Conservation (phyloP, 2,329 filamentous ascomycete genomes). For the Xylariaceae sp. region DNA sequence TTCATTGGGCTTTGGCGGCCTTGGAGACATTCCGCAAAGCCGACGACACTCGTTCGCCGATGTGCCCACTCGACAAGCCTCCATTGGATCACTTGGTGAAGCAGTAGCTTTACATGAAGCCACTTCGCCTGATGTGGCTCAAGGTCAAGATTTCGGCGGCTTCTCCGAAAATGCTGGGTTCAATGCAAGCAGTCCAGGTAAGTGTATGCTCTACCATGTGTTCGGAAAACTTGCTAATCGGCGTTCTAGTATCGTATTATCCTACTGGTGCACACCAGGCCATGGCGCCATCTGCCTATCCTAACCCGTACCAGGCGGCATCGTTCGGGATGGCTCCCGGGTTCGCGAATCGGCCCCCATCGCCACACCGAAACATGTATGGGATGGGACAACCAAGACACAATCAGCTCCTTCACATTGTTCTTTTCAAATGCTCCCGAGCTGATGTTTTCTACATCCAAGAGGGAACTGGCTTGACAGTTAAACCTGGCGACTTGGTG, state of each 20-base stretch:
- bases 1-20: slow-evolving; percentile 60
- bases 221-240: slow-evolving; percentile 21
- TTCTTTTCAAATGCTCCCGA: slow-evolving; percentile 93
- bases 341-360: slow-evolving; percentile 50
- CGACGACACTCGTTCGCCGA: slow-evolving; percentile 77
- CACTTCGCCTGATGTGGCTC: slow-evolving; percentile 40
- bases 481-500: slow-evolving; percentile 88
- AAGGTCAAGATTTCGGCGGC: slow-evolving; percentile 40
- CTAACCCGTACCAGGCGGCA: slow-evolving; percentile 40
- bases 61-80: slow-evolving; percentile 60
- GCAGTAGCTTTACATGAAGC: slow-evolving; percentile 44
- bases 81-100: slow-evolving; percentile 58
- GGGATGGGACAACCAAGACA: slow-evolving; percentile 57
- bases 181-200: slow-evolving; percentile 38
- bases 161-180: slow-evolving; percentile 39
- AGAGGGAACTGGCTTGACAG: slow-evolving; percentile 85
- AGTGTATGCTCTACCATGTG: slow-evolving; percentile 19
- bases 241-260: slow-evolving; percentile 36
- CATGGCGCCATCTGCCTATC: slow-evolving; percentile 35
- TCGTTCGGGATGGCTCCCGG: slow-evolving; percentile 43
- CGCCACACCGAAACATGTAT: slow-evolving; percentile 60
- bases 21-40: slow-evolving; percentile 65
- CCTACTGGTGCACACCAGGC: slow-evolving; percentile 34
- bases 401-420: slow-evolving; percentile 76
- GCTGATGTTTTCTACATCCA: slow-evolving; percentile 97